A percentile compares a stretch with the other conserved stretches of the same genome.
Conservation (phyloP, 441 rosid genomes). For the Populus hybrid region DNA sequence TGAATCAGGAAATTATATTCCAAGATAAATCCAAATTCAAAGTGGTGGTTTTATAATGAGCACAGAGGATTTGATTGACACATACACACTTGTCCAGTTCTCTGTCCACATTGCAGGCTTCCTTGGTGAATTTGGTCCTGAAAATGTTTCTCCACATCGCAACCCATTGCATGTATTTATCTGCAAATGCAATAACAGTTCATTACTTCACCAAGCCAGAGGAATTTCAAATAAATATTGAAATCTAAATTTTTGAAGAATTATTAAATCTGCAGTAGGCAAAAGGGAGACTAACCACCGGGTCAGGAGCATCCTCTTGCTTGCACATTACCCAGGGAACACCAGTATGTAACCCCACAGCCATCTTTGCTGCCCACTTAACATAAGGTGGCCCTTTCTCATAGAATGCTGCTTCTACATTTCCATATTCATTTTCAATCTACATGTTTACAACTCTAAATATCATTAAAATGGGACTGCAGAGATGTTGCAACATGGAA, state of each 20-base stretch:
- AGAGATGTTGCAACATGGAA: neutral
- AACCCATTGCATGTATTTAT: slow-evolving; percentile 72
- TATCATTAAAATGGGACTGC: neutral
- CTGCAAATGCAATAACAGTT: slow-evolving; percentile 26
- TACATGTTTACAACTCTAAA: neutral
- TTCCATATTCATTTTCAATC: slow-evolving; percentile 77
- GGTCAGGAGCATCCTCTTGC: slow-evolving; percentile 75
- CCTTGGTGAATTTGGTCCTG: neutral
- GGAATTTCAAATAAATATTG: neutral
- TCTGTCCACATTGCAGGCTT: slow-evolving; percentile 4
- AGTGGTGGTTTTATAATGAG: neutral
- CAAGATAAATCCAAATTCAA: neutral
- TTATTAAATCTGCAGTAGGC: no score
- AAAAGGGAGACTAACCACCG: slow-evolving; percentile 42
- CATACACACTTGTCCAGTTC: slow-evolving; percentile 1
- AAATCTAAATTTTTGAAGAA: neutral
- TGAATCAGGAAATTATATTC: neutral
- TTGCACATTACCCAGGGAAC: slow-evolving; percentile 91
- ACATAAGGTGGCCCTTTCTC: slow-evolving; percentile 50
- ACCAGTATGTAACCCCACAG: slow-evolving; percentile 62
- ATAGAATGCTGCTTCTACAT: slow-evolving; percentile 29
- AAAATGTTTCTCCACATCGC: slow-evolving; percentile 40
- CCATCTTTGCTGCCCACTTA: slow-evolving; percentile 69
- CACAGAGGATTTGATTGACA: neutral
- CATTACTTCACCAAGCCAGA: neutral